Evolutionary conservation across 164 flowering plant species (phyloP).

Genomic region (Pachysandra terminalis): DNA sequence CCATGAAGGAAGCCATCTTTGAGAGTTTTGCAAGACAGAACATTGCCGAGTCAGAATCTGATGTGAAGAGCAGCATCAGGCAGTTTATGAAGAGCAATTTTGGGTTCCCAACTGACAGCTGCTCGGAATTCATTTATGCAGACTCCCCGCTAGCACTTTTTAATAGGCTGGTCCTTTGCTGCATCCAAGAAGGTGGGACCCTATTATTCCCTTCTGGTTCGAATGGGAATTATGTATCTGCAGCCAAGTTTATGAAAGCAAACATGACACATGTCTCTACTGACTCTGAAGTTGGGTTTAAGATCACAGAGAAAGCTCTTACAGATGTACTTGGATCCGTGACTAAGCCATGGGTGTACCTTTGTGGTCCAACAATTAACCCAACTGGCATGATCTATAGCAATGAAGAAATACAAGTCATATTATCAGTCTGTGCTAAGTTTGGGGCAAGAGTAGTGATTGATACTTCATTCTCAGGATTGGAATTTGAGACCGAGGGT

Average conservation of each 20-base stretch:
- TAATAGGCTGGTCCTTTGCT: constrained; percentile 79
- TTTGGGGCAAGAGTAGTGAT: constrained; percentile 78
- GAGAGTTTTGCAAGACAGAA: constrained; percentile 96
- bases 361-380: constrained; percentile 84
- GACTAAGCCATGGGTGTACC: constrained; percentile 78
- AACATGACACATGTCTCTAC: constrained; percentile 57
- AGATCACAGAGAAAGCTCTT: constrained; percentile 60
- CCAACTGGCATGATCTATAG: constrained; percentile 84
- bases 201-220: constrained; percentile 81
- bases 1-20: constrained; percentile 84
- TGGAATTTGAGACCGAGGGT: constrained; percentile 49
- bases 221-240: constrained; percentile 71
- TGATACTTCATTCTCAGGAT: constrained; percentile 89
- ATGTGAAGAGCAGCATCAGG: constrained; percentile 55
- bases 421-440: constrained; percentile 64
- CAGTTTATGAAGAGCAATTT: constrained; percentile 52
- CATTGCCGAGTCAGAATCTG: constrained; percentile 72
- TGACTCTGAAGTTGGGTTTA: constrained; percentile 51
- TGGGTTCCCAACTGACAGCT: constrained; percentile 50
- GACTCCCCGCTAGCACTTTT: constrained; percentile 72
- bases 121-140: constrained; percentile 60
- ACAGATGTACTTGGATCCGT: constrained; percentile 37
- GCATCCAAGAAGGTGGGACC: constrained; percentile 86
- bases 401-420: constrained; percentile 52
- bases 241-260: constrained; percentile 83